Conservation (phyloP, 352 stramenopile species). For the Phytophthora citrophthora region DNA sequence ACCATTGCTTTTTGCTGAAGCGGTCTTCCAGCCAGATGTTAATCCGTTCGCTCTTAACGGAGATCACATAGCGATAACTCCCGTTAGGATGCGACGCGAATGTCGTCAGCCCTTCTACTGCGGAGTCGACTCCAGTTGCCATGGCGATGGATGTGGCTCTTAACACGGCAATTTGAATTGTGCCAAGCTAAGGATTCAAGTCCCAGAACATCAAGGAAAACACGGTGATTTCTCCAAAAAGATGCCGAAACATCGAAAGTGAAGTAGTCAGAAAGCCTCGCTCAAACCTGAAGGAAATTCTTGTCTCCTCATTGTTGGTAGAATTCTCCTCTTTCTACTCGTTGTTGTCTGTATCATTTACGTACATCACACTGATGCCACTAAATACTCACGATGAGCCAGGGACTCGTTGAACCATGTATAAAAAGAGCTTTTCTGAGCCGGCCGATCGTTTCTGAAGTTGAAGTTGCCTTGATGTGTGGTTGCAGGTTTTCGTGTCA, state of each 20-base stretch:
- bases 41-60: constrained; percentile 10
- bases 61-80: constrained; percentile 14
- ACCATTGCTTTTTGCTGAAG: constrained; percentile 24
- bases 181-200: neutral
- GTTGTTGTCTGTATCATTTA: neutral
- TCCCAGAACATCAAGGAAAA: too few relatives aligned
- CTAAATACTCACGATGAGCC: constrained; percentile 2
- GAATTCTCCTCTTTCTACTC: too few relatives aligned
- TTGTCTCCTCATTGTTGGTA: too few relatives aligned
- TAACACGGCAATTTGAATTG: neutral
- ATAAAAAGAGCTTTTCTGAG: neutral
- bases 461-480: constrained; percentile 12
- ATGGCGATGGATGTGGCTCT: neutral
- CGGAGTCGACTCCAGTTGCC: neutral
- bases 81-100: neutral
- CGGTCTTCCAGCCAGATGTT: constrained; percentile 22
- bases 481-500: constrained; percentile 9
- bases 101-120: constrained; percentile 8
- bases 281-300: too few relatives aligned
- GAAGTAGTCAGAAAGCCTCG: too few relatives aligned
- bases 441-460: constrained; percentile 8
- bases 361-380: constrained; percentile 1
- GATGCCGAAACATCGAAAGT: too few relatives aligned
- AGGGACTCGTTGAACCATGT: constrained; percentile 1
- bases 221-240: too few relatives aligned